phyloP scores from a whole-genome alignment of 345 rosid species.

The Anacardium occidentale region DNA sequence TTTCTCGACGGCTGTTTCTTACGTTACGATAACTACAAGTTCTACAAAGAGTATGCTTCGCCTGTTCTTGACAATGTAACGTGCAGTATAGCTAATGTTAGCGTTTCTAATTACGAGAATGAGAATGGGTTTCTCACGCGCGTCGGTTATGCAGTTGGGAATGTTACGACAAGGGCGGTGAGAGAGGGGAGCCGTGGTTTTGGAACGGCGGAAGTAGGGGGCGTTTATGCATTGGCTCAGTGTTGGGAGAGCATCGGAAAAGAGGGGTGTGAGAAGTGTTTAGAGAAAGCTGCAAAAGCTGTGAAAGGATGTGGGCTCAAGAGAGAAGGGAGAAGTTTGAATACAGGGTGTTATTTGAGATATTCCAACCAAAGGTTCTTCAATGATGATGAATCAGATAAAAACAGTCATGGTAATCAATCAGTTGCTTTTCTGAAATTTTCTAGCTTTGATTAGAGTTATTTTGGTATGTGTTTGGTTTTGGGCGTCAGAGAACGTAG shows the following conservation, averaged over 20 bases:
- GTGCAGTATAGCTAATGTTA: constrained; percentile 25
- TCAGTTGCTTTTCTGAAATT: not conserved
- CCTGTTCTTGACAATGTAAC: constrained; percentile 27
- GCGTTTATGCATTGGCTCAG: constrained; percentile 48
- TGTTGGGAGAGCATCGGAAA: constrained; percentile 45
- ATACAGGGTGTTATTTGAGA: constrained; percentile 46
- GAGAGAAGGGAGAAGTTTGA: constrained; percentile 51
- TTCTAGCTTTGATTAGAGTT: not conserved
- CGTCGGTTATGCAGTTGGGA: constrained; percentile 33
- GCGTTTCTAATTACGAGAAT: not conserved
- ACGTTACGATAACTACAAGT: constrained; percentile 53
- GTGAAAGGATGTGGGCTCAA: constrained; percentile 34
- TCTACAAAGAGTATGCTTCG: constrained; percentile 44
- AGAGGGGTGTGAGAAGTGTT: constrained; percentile 44
- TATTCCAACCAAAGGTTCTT: constrained; percentile 42
- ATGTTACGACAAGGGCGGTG: constrained; percentile 35
- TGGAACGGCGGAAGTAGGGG: constrained; percentile 24
- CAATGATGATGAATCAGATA: constrained; percentile 10
- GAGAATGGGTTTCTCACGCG: not conserved
- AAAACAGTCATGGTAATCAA: constrained; percentile 28
- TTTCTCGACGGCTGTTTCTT: constrained; percentile 69
- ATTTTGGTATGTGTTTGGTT: not conserved
- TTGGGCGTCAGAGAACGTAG: not conserved
- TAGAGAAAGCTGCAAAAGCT: constrained; percentile 36
- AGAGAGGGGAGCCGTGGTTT: constrained; percentile 28